Base-by-base conservation (phyloP, 2,329 filamentous ascomycete species). In the Sporothrix protearum region DNA sequence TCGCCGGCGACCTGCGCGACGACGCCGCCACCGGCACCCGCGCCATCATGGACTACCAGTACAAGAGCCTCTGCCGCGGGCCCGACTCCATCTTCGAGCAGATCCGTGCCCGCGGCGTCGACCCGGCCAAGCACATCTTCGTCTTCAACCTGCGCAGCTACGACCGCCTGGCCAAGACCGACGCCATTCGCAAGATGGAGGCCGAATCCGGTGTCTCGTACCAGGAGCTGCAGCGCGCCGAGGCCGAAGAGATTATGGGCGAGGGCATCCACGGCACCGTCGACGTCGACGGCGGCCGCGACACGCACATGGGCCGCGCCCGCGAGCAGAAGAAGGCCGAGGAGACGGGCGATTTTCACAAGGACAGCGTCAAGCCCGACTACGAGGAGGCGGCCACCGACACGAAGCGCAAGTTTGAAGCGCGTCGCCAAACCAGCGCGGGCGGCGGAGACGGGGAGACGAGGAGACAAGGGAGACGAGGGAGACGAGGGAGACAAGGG, bases 41-140 rank as follows among this genome's bases (percentile, higher is more conserved):
- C 66, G 95, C 94, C 12, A 99, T 98, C 77, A 98, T 99, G 93
- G 94, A 98, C 79, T 98, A 97, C 78, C 96, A 98, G 79, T 99
- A 96, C 85, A 97, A 96, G 81, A 97, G 93, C 0, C 97, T 99
- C 75, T 93, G 91, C 77, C 91, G 96, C 59, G 96, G 96, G 6
- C 91, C 96, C 74, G 85, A 98, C 78, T 97, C 93, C 4, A 98
- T 99, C 69, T 96, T 92, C 76, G 93, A 88, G 51, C 90, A 92
- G 78, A 89, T 97, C 72, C 84, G 85, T 71, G 81, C 80, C 59
- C 88, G 92, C 74, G 94, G 92, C 1, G 87, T 96, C 1, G 89
- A 97, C 76, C 93, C 94, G 0, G 87, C 77, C 0, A 77, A 97
- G 73, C 87, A 98, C 80, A 89, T 99, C 42, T 97, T 96, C 81